Conservation (phyloP, 2,329 filamentous ascomycete species). For the Neobulgaria alba region DNA sequence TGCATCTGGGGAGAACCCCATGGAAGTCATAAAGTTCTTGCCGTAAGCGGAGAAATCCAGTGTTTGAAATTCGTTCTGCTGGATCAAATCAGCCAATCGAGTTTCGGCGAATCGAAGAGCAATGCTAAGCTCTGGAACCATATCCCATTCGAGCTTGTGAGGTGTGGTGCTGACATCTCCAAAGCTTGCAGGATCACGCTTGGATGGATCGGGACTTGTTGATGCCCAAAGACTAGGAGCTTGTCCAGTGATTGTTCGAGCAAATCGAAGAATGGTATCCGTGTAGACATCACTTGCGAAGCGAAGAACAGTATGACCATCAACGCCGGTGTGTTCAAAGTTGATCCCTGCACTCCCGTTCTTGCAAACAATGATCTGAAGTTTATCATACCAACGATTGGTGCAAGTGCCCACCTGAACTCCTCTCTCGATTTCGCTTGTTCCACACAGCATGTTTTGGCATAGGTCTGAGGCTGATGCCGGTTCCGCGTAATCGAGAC, state of each 20-base stretch:
- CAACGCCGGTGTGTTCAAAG: conserved; percentile 96
- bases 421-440: conserved; percentile 81
- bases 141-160: conserved; percentile 96
- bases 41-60: conserved; percentile 84
- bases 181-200: conserved; percentile 83
- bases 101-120: conserved; percentile 94
- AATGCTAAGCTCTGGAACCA: conserved; percentile 83
- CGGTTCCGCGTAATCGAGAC: conserved; percentile 87
- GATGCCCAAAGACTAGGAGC: conserved; percentile 89
- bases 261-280: conserved; percentile 93
- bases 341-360: conserved; percentile 98
- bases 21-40: conserved; percentile 95
- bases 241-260: conserved; percentile 87
- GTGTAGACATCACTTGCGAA: conserved; percentile 97
- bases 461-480: conserved; percentile 74
- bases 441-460: conserved; percentile 97
- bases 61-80: conserved; percentile 92
- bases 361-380: conserved; percentile 98
- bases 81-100: conserved; percentile 83
- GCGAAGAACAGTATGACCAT: conserved; percentile 91
- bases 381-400: conserved; percentile 98
- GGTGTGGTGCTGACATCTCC: conserved; percentile 90
- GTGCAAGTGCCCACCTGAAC: conserved; percentile 97
- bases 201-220: conserved; percentile 82
- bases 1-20: conserved; percentile 94